These are phyloP conservation scores for Hypoxylon fragiforme DNA, from an alignment of 495 filamentous ascomycete genomes.

Conservation along the genomic window DNA sequence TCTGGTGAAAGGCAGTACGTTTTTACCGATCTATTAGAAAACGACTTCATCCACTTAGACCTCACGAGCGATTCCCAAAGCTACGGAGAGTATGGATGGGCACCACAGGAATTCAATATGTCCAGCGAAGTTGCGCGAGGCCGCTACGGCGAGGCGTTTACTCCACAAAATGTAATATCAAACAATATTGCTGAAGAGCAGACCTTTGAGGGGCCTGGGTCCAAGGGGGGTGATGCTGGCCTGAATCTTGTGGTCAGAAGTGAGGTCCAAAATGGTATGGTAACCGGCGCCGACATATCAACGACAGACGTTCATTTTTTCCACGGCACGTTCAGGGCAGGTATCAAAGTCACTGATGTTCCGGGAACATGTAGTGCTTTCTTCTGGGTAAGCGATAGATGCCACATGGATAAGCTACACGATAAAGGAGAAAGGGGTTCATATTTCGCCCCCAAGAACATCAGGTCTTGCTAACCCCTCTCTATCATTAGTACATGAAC, in stretches of 20 bases:
- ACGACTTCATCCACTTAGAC: slow-evolving; percentile 65
- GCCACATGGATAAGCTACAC: neutral
- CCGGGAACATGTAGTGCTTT: slow-evolving; percentile 74
- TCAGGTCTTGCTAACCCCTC: slow-evolving; percentile 2
- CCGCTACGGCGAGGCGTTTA: slow-evolving; percentile 65
- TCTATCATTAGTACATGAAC: slow-evolving; percentile 63
- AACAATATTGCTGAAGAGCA: slow-evolving; percentile 49
- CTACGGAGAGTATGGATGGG: slow-evolving; percentile 51
- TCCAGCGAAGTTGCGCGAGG: slow-evolving; percentile 56
- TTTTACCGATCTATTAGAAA: slow-evolving; percentile 71
- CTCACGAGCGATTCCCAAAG: slow-evolving; percentile 46
- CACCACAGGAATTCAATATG: slow-evolving; percentile 65
- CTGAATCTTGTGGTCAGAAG: slow-evolving; percentile 62
- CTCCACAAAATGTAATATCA: slow-evolving; percentile 55
- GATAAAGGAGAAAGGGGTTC: too few relatives aligned
- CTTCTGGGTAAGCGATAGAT: slow-evolving; percentile 65
- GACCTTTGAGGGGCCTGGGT: slow-evolving; percentile 44
- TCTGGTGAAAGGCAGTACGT: slow-evolving; percentile 47
- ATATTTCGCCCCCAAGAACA: slow-evolving; percentile 1
- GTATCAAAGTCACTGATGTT: slow-evolving; percentile 61
- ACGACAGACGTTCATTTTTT: slow-evolving; percentile 60
- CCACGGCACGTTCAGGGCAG: slow-evolving; percentile 68
- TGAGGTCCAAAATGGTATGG: slow-evolving; percentile 49
- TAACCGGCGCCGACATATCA: slow-evolving; percentile 64
- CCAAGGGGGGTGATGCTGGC: slow-evolving; percentile 56